These are phyloP conservation scores for Phytophthora niederhauseri DNA, from an alignment of 352 stramenopile genomes.

Conservation along the genomic window DNA sequence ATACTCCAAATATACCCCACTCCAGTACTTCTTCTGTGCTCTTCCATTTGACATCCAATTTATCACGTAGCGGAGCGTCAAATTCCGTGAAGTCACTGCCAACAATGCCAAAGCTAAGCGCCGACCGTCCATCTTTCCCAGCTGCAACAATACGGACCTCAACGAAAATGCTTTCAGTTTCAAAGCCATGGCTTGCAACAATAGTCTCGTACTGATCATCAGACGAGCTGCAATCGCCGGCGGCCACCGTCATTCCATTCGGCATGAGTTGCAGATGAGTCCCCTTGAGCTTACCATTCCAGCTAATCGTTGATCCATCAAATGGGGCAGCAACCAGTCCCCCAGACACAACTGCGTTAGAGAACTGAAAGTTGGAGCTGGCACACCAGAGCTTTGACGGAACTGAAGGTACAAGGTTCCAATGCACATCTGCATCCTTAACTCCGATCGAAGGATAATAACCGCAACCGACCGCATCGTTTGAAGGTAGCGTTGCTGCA, in stretches of 20 bases:
- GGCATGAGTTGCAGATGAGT: constrained; percentile 49
- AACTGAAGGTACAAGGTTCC: constrained; percentile 61
- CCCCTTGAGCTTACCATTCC: constrained; percentile 66
- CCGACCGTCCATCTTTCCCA: constrained; percentile 49
- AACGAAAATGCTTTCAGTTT: constrained; percentile 55
- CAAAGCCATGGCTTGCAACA: constrained; percentile 56
- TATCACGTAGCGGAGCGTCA: constrained; percentile 23
- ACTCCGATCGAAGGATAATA: constrained; percentile 69
- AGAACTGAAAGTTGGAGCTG: constrained; percentile 59
- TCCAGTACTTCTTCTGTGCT: constrained; percentile 43
- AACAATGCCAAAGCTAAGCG: constrained; percentile 67
- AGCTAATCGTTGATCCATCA: constrained; percentile 64
- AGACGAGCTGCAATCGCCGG: constrained; percentile 52
- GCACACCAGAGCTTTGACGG: constrained; percentile 68
- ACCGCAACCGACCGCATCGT: constrained; percentile 24
- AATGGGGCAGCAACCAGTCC: constrained; percentile 64
- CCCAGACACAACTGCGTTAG: constrained; percentile 62
- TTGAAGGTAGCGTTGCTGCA: constrained; percentile 33
- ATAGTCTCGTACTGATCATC: constrained; percentile 66
- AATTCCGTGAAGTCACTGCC: constrained; percentile 40
- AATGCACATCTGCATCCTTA: constrained; percentile 61
- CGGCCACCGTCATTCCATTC: constrained; percentile 60
- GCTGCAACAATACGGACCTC: constrained; percentile 62
- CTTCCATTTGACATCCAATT: constrained; percentile 46
- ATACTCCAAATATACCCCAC: constrained; percentile 60